A percentile compares a stretch with the other conserved stretches of the same genome.
phyloP scores from a whole-genome alignment of 2,329 filamentous ascomycete genomes.

The Apiospora arundinis region DNA sequence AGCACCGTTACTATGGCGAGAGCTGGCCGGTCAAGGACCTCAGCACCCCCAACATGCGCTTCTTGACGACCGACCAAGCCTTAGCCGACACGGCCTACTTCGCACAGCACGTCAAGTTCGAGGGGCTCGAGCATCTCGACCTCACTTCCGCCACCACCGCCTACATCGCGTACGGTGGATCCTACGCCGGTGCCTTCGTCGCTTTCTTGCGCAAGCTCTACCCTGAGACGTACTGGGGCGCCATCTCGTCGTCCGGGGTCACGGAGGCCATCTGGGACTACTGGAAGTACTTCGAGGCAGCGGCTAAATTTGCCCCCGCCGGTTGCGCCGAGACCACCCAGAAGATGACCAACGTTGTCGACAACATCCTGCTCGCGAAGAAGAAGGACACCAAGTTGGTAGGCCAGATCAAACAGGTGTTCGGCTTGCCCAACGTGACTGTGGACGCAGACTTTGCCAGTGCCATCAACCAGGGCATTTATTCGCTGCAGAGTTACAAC shows the following conservation, averaged over 20 bases:
- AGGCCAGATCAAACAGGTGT: slow-evolving; percentile 48
- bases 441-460: slow-evolving; percentile 56
- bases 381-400: slow-evolving; percentile 49
- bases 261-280: slow-evolving; percentile 80
- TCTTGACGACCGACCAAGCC: slow-evolving; percentile 83
- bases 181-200: slow-evolving; percentile 81
- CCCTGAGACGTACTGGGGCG: slow-evolving; percentile 78
- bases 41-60: slow-evolving; percentile 73
- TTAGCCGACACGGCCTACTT: slow-evolving; percentile 85
- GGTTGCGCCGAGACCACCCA: slow-evolving; percentile 71
- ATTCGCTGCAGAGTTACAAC: slow-evolving; percentile 54
- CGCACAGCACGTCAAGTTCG: slow-evolving; percentile 73
- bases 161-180: slow-evolving; percentile 83
- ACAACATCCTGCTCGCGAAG: slow-evolving; percentile 55
- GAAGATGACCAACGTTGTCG: slow-evolving; percentile 57
- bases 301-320: slow-evolving; percentile 54
- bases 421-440: slow-evolving; percentile 53
- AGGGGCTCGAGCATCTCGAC: slow-evolving; percentile 70
- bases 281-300: slow-evolving; percentile 66
- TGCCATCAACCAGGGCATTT: slow-evolving; percentile 48
- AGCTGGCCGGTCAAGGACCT: slow-evolving; percentile 74
- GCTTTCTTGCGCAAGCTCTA: slow-evolving; percentile 79
- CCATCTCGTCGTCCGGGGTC: slow-evolving; percentile 82
- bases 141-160: slow-evolving; percentile 70
- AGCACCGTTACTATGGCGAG: slow-evolving; percentile 86